Evolutionary conservation across 2,329 filamentous ascomycete species (phyloP).

Genomic region (Paecilomyces fulvus): DNA sequence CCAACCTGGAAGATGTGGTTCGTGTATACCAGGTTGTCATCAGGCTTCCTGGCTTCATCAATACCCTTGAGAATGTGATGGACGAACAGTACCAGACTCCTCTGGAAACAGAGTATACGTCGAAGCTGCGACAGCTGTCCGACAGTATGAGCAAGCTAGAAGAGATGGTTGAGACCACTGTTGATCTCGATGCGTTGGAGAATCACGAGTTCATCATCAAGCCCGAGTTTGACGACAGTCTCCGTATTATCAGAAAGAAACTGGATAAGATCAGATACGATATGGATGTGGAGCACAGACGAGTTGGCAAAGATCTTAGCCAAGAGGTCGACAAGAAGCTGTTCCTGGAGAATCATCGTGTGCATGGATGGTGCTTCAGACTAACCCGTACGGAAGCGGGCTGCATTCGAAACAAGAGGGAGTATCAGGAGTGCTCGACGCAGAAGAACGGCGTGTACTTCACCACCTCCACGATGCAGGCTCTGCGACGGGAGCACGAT

Average conservation of each 20-base stretch:
- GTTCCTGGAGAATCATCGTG: constrained; percentile 91
- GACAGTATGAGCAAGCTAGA: constrained; percentile 76
- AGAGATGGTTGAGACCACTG: constrained; percentile 98
- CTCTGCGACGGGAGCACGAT: constrained; percentile 81
- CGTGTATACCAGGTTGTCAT: constrained; percentile 92
- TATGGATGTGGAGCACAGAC: constrained; percentile 73
- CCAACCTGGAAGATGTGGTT: constrained; percentile 91
- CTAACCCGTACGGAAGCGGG: constrained; percentile 83
- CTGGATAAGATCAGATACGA: constrained; percentile 74
- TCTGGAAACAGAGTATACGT: constrained; percentile 78
- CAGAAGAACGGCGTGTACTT: constrained; percentile 99
- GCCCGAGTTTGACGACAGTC: constrained; percentile 85
- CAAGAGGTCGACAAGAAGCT: constrained; percentile 98
- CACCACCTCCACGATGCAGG: constrained; percentile 73
- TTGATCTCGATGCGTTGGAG: constrained; percentile 89
- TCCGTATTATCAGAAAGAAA: constrained; percentile 82
- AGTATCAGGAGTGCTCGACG: constrained; percentile 91
- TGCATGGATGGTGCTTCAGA: constrained; percentile 94
- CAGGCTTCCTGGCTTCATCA: constrained; percentile 80
- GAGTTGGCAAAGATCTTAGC: constrained; percentile 69
- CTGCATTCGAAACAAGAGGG: constrained; percentile 82
- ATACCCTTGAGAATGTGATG: constrained; percentile 85
- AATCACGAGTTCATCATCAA: constrained; percentile 99
- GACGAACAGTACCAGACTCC: constrained; percentile 87
- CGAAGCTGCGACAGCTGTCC: constrained; percentile 67